Evolutionary conservation across 1,284 basidiomycete species (phyloP), one percentile per base, ranked within the genome.

Genomic region (Retiboletus flavoniger): DNA sequence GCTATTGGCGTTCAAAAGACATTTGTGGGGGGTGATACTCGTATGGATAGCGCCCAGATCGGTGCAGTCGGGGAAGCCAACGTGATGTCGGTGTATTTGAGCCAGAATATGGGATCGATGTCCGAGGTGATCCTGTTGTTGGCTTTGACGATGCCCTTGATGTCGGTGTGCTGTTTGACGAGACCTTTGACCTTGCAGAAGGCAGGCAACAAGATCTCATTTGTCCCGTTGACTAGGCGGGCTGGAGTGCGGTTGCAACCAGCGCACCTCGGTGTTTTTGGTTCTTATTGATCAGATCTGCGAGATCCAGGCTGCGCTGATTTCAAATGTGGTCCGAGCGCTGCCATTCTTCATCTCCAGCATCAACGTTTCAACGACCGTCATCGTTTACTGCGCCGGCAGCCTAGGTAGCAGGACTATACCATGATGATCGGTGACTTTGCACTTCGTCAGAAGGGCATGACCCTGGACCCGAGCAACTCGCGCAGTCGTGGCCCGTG

Each of bases 91-190:
- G 88, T 93, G 75, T 99, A 99, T 66, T 95, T 94, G 66, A 99
- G 86, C 87, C 91, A 98, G 74, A 98, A 98, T 45, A 90, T 86
- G 9, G 96, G 97, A 73, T 99, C 95, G 61, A 98, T 93, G 64
- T 99, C 97, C 4, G 95, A 98, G 4, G 91, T 92, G 66, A 97
- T 87, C 66, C 93, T 92, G 72, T 86, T 87, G 71, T 98, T 98
- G 13, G 94, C 95, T 59, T 88, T 89, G 50, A 98, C 86, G 65
- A 99, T 98, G 64, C 95, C 95, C 72, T 95, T 96, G 69, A 98
- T 91, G 69, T 98, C 95, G 36, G 92, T 93, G 70, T 99, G 97
- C 72, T 99, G 98, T 76, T 99, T 98, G 58, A 98, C 95, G n/a
- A 98, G 85, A 61, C 95, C 95, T 67, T 98, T 98, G 58, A 95